Conservation (phyloP, 164 flowering plant species). For the Magnolia officinalis region DNA sequence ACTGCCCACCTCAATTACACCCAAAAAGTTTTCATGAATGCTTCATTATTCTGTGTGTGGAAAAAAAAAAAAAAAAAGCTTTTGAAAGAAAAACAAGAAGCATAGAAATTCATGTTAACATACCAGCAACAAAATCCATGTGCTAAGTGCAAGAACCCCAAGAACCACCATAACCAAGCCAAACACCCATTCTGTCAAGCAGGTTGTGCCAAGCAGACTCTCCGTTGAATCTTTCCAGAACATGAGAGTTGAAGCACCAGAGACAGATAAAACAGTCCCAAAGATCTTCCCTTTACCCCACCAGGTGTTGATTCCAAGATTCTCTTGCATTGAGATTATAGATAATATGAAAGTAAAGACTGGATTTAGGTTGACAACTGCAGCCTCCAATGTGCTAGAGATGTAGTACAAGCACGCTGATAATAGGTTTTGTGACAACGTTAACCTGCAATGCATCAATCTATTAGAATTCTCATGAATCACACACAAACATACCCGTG, state of each 20-base stretch:
- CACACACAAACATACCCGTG: no score
- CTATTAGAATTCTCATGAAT: no score
- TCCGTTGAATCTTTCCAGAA: constrained; percentile 10
- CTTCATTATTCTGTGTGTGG: no score
- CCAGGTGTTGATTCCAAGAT: background rate
- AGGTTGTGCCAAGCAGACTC: background rate
- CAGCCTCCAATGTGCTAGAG: constrained; percentile 10
- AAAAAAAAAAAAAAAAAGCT: no score
- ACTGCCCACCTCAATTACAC: no score
- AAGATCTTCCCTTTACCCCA: constrained; percentile 8
- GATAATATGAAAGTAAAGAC: constrained; percentile 5
- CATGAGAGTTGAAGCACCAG: constrained; percentile 7
- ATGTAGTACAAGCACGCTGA: constrained; percentile 7
- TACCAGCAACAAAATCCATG: constrained; percentile 23
- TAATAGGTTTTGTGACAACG: constrained; percentile 10
- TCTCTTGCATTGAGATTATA: constrained; percentile 7
- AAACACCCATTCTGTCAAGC: constrained; percentile 2
- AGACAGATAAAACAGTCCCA: constrained; percentile 9
- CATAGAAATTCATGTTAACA: no score
- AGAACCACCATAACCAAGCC: constrained; percentile 21
- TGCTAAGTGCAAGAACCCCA: constrained; percentile 21
- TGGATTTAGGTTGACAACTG: constrained; percentile 8
- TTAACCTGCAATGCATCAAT: constrained; percentile 1
- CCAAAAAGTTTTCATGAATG: no score
- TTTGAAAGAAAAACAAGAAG: no score